Conservation (phyloP, 148 eudicot species). For the Pouteria glomerata region DNA sequence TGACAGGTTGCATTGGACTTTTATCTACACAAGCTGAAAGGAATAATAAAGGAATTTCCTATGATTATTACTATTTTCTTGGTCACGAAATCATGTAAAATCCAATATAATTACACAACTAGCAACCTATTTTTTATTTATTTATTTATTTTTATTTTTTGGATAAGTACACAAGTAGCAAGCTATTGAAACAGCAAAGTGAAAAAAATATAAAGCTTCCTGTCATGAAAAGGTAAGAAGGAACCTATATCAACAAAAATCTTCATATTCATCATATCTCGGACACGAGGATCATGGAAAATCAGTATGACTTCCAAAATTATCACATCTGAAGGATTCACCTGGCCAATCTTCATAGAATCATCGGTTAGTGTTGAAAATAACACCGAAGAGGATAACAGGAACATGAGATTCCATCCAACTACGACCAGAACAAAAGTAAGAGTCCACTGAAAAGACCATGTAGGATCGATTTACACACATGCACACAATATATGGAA, state of each 20-base stretch:
- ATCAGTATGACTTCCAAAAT: constrained; percentile 94
- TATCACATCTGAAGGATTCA: constrained; percentile 95
- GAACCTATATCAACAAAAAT: constrained; percentile 99
- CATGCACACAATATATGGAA: too few relatives aligned
- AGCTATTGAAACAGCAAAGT: too few relatives aligned
- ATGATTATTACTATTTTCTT: too few relatives aligned
- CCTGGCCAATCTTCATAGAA: constrained; percentile 44
- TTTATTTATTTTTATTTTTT: too few relatives aligned
- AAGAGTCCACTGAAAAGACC: background rate
- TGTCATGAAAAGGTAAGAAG: constrained; percentile 19
- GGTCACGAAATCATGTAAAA: too few relatives aligned
- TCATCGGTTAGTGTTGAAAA: background rate
- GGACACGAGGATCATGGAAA: constrained; percentile 85
- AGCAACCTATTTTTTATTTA: too few relatives aligned
- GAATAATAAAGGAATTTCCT: too few relatives aligned
- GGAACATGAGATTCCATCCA: constrained; percentile 3
- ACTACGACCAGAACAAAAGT: background rate
- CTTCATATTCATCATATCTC: constrained; percentile 94
- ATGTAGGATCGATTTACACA: too few relatives aligned
- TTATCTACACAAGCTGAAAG: too few relatives aligned
- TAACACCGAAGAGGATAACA: background rate
- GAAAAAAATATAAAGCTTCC: constrained; percentile 11
- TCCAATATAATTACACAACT: too few relatives aligned
- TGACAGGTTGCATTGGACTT: too few relatives aligned
- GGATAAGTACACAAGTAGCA: too few relatives aligned